Evolutionary conservation across 192 early-diverging fungal species (phyloP), one percentile per base, ranked within the genome.

Genomic region (Gonapodya sp.): DNA sequence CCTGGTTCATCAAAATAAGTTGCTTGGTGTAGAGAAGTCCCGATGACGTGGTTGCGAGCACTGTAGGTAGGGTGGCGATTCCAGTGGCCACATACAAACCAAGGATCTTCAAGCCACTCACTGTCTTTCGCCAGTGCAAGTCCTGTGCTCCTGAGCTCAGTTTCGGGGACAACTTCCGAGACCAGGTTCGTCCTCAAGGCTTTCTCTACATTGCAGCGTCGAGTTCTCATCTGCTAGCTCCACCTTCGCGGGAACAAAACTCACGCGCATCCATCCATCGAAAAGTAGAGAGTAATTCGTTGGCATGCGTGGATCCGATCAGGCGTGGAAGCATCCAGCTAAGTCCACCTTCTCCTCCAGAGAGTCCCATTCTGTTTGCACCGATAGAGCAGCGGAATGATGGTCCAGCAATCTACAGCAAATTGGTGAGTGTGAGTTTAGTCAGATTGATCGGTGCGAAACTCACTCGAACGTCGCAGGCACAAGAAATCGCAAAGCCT

Each of bases 21-120:
- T 77, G 75, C 31, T 77, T 77, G 8, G 75, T 77, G 8, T 32
- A 34, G 75, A 77, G 18, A 16, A 77, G 75, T 18, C 75, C 75
- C 8, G 75, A 32, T 16, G 75, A 2, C 8, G 30, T 77, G 18
- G 34, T 18, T 16, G 75, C 75, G 8, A 77, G 75, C 75, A 77
- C 46, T 64, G 46, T 24, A 64, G 8, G 24, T 16, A 64, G 24
- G 8, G 46, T 16, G 8, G 24, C 8, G 46, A 16, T 64, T 8
- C 8, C 46, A 16, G 24, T 24, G 46, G 46, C 46, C 8, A 64
- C 8, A 16, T 64, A 24, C 46, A 64, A 16, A 24, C 8, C 24
- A 16, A 64, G 8, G 8, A 24, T 24, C 8, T 24, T n/a, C n/a
- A 16, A 24, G 8, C 46, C 8, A 16, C 46, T 64, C 46, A 64